Conservation (phyloP, 164 flowering plant genomes). For the Piper betle region DNA sequence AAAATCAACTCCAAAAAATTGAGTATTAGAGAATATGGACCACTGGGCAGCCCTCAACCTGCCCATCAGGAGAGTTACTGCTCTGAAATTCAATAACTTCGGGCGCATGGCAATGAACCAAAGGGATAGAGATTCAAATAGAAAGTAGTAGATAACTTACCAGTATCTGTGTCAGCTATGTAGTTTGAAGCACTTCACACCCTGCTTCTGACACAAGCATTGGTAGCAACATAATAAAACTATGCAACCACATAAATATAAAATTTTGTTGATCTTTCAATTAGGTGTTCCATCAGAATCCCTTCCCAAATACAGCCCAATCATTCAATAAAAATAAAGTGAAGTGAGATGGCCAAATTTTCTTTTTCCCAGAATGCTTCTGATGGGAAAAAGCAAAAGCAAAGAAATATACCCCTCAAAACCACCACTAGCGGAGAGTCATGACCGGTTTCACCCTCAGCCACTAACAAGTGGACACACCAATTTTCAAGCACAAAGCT, state of each 20-base stretch:
- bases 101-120: too few species aligned
- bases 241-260: neutral
- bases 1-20: too few species aligned
- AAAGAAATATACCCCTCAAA: too few species aligned
- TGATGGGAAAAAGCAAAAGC: too few species aligned
- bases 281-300: neutral
- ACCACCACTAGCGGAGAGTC: too few species aligned
- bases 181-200: constrained; percentile 68
- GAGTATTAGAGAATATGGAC: too few species aligned
- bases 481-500: too few species aligned
- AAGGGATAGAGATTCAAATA: neutral
- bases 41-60: too few species aligned
- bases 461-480: too few species aligned
- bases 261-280: neutral
- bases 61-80: too few species aligned
- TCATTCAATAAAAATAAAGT: neutral
- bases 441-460: too few species aligned
- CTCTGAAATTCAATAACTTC: neutral
- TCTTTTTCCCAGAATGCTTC: too few species aligned
- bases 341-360: neutral
- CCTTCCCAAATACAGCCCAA: neutral
- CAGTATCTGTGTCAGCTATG: constrained; percentile 41
- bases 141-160: neutral
- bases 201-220: constrained; percentile 39
- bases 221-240: neutral